Percentiles rank a stretch among this genome's conserved stretches.
Conservation (phyloP, 2,329 filamentous ascomycete species). For the Grosmannia penicillata region DNA sequence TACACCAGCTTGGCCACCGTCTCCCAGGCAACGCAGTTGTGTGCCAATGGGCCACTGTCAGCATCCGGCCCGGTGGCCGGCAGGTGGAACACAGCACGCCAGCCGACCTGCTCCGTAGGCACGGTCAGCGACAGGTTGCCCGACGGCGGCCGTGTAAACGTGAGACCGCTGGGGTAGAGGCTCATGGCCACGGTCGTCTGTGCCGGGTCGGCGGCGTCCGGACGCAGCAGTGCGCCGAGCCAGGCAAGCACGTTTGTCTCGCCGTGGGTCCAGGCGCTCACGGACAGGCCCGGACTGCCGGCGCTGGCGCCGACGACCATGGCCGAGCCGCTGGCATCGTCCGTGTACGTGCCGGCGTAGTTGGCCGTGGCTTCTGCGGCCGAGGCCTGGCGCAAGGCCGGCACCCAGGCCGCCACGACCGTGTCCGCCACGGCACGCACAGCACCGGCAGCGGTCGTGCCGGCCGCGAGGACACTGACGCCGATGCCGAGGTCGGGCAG, state of each 20-base stretch:
- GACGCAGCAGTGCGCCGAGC: background rate
- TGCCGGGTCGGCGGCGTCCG: background rate
- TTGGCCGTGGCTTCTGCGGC: background rate
- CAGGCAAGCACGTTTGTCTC: background rate
- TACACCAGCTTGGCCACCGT: background rate
- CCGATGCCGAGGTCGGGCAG: conserved; percentile 30
- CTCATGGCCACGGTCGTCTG: no score
- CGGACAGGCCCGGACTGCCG: background rate
- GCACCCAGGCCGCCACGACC: background rate
- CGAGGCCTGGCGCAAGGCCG: background rate
- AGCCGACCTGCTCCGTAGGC: no score
- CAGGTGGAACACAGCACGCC: conserved; percentile 2
- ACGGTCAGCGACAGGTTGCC: no score
- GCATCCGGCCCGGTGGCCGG: background rate
- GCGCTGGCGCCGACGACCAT: background rate
- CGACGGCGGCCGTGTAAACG: no score
- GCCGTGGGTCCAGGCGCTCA: background rate
- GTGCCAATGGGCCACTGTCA: background rate
- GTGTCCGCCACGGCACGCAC: no score
- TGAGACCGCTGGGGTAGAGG: no score
- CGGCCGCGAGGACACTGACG: conserved; percentile 22
- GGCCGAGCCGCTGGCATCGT: background rate
- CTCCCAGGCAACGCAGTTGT: conserved; percentile 1
- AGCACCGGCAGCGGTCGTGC: conserved; percentile 3
- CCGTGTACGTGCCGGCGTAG: conserved; percentile 2